Evolutionary conservation across 225 moss, liverwort and hornwort genomes (phyloP).

Genomic region (Ulota crispa): DNA sequence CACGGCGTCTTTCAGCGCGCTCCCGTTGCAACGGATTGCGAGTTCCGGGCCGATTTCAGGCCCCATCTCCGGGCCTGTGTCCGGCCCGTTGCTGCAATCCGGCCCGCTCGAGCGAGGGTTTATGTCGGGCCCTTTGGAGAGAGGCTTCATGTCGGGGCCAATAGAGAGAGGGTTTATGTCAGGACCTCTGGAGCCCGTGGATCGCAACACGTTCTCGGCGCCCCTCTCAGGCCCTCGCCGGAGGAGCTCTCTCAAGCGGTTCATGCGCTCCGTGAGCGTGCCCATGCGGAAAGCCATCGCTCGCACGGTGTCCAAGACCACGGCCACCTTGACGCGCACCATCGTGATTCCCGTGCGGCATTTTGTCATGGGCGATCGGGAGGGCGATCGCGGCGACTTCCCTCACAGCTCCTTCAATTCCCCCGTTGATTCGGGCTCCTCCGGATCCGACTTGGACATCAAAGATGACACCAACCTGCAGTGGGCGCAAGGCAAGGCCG

Average conservation of each 20-base stretch:
- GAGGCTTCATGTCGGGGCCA: constrained; percentile 95
- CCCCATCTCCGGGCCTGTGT: constrained; percentile 35
- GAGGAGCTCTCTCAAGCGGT: constrained; percentile 62
- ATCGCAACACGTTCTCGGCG: constrained; percentile 90
- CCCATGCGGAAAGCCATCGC: constrained; percentile 83
- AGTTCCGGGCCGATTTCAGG: constrained; percentile 59
- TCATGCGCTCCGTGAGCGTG: constrained; percentile 72
- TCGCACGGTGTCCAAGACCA: constrained; percentile 73
- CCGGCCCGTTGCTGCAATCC: constrained; percentile 72
- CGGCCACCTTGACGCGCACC: constrained; percentile 66
- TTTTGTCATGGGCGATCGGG: constrained; percentile 59
- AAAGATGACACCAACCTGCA: constrained; percentile 78
- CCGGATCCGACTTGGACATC: constrained; percentile 66
- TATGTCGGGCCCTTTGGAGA: constrained; percentile 92
- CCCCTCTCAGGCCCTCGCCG: constrained; percentile 72
- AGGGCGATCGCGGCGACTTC: constrained; percentile 38
- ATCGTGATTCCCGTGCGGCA: constrained; percentile 76
- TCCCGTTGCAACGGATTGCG: constrained; percentile 84
- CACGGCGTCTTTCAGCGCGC: constrained; percentile 81
- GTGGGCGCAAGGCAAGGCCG: constrained; percentile 99
- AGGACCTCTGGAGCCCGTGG: constrained; percentile 77
- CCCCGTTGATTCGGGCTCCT: constrained; percentile 50
- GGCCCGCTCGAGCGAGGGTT: constrained; percentile 94
- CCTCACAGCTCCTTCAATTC: constrained; percentile 41
- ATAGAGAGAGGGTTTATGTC: constrained; percentile 84